These are phyloP conservation scores for Penicilliopsis zonata DNA, from an alignment of 495 filamentous ascomycete species.

Conservation along the genomic window DNA sequence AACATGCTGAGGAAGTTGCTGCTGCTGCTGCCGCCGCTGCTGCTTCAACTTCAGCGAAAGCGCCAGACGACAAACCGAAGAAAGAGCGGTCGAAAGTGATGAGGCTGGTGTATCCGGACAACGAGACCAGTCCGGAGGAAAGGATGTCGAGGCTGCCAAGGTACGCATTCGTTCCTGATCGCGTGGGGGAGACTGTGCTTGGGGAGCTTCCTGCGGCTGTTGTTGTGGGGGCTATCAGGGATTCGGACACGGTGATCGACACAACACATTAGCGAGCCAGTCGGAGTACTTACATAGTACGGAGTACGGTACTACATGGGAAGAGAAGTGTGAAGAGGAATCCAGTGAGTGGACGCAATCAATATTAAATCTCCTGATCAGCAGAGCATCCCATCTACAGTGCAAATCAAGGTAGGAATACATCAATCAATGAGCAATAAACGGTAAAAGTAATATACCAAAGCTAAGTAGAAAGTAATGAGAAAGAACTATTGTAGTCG, in stretches of 20 bases:
- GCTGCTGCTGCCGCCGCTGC: conserved; percentile 10
- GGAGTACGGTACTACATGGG: no score
- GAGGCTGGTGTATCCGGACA: conserved; percentile 68
- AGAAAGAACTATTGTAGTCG: no score
- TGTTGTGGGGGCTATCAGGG: conserved; percentile 22
- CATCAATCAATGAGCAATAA: no score
- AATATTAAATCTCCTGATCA: no score
- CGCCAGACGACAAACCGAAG: conserved; percentile 47
- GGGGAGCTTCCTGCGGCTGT: conserved; percentile 24
- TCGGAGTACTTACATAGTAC: no score
- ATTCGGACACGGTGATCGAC: conserved; percentile 26
- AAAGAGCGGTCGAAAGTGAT: conserved; percentile 56
- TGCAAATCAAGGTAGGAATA: no score
- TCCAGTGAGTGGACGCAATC: no score
- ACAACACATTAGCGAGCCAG: conserved; percentile 23
- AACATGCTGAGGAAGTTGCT: conserved; percentile 12
- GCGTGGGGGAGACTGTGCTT: conserved; percentile 19
- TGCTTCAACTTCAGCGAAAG: conserved; percentile 15
- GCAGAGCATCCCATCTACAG: no score
- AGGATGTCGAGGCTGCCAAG: conserved; percentile 67
- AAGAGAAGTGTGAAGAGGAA: no score
- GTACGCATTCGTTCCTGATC: conserved; percentile 58
- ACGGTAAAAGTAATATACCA: not conserved
- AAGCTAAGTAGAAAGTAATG: no score
- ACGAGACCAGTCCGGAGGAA: conserved; percentile 74